phyloP scores from a whole-genome alignment of 192 early-diverging fungal genomes.

The Geosiphon pyriformis region DNA sequence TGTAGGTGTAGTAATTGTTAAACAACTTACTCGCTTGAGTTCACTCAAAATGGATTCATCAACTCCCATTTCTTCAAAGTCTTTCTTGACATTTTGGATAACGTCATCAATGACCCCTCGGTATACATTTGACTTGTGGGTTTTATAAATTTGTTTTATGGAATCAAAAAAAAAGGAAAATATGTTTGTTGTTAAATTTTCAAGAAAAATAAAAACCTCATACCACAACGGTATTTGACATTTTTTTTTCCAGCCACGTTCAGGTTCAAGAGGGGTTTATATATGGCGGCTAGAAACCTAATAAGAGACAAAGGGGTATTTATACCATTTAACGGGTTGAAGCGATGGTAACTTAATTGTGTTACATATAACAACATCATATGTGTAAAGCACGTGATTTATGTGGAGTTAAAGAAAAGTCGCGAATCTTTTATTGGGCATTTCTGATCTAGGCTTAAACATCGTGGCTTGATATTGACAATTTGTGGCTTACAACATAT shows the following conservation, averaged over 20 bases:
- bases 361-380: too few relatives aligned
- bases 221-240: not conserved
- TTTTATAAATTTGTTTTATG: not conserved
- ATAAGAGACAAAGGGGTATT: not conserved
- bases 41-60: constrained; percentile 82
- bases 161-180: too few relatives aligned
- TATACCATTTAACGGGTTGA: not conserved
- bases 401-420: not conserved
- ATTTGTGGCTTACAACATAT: too few relatives aligned
- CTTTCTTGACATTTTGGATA: constrained; percentile 73
- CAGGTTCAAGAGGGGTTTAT: not conserved
- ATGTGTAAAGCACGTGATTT: not conserved
- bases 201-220: not conserved
- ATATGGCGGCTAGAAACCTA: not conserved
- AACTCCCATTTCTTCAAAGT: constrained; percentile 89
- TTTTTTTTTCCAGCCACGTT: not conserved
- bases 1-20: not conserved
- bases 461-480: too few relatives aligned
- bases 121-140: constrained; percentile 58
- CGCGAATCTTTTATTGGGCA: too few relatives aligned
- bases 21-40: constrained; percentile 60
- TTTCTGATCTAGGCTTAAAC: too few relatives aligned
- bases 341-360: too few relatives aligned
- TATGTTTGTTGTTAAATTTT: not conserved
- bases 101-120: constrained; percentile 91